Base-by-base conservation (phyloP, 495 filamentous ascomycete genomes). In the Sordaria brevicollis region DNA sequence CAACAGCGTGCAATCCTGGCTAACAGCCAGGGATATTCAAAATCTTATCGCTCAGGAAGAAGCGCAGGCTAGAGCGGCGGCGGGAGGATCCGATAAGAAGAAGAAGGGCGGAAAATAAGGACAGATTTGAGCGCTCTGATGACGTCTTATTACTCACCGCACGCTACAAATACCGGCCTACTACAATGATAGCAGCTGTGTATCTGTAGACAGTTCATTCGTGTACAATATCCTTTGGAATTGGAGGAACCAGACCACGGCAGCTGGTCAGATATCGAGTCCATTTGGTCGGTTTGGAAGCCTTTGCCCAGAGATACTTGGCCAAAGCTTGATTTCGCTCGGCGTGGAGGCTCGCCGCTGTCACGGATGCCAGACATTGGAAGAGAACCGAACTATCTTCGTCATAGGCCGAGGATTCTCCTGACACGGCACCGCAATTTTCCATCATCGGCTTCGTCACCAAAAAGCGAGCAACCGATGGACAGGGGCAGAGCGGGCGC, bases 1-100 rank as follows among this genome's bases (percentile, higher is more conserved):
- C 81, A 88, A 92, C 25, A 94, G 91, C 73, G 91, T 94, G 34
- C 88, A 86, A 71, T 84, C 81, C 7, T 97, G 95, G 95, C 82
- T 95, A 68, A 83, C 84, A 69, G 89, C 93, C 72, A 83, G 83
- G 29, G 95, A 99, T 65, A 87, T 97, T 25, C 86, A 93, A 78
- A 85, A 79, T 17, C 75, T 96, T 76, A 79, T 86, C 17, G 83
- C 81, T 8, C 82, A 84, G 15, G 85, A 86, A 70, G 81, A 83
- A 68, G 81, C 79, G 17, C 73, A 73, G 33, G 72, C 76, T 8
- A 71, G 71, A 33, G 66, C 72, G 29, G 65, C 73, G 6, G 38
- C 67, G 31, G 62, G 66, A 1, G 49, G 49, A 17, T 62, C 49
- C 17, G 49, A 62, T 62, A 62, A 62, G 33, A 77, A 77, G 38